Evolutionary conservation across 2,329 filamentous ascomycete species (phyloP), one percentile per base, ranked within the genome.

Genomic region (Sporothrix schenckii): DNA sequence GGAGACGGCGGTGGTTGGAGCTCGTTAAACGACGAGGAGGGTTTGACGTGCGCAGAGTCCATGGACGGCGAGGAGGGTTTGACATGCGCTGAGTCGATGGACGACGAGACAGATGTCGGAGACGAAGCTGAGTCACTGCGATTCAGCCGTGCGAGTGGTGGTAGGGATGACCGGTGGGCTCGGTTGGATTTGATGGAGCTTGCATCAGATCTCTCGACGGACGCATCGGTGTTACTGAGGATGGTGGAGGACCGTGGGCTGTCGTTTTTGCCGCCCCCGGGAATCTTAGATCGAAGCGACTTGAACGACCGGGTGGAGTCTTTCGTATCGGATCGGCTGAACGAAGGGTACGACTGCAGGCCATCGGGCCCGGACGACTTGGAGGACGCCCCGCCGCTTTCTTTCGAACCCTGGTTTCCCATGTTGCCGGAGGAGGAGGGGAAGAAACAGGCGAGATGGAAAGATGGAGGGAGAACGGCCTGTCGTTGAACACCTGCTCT

Each of bases 251-350:
- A 89, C 74, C 93, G 87, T 27, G 94, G 93, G 78, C 94, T 97
- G 77, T 97, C 94, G 60, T 84, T 88, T 77, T 88, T 92, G 73
- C 84, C 84, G 74, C 80, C 84, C 49, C 91, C 92, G 2, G 92
- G 93, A 72, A 97, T 97, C 82, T 97, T 97, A 73, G 93, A 96
- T 72, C 92, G 88, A 75, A 98, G 87, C 52, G 89, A 91, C 75
- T 92, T 89, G 80, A 97, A 89, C 4, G 94, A 97, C 74, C 93
- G 91, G 44, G 91, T 88, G 7, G 93, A 97, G 74, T 97, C 94
- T 79, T 94, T 94, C 39, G 94, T 98, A 78, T 98, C 94, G 70
- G 93, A 93, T 79, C 91, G 91, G 81, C 90, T 92, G 79, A 98
- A 94, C 39, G 94, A 97, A 39, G 94, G 94, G 80, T 95, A 97